These are phyloP conservation scores for Cinnamomum chago DNA, from an alignment of 164 flowering plant genomes.

Conservation along the genomic window DNA sequence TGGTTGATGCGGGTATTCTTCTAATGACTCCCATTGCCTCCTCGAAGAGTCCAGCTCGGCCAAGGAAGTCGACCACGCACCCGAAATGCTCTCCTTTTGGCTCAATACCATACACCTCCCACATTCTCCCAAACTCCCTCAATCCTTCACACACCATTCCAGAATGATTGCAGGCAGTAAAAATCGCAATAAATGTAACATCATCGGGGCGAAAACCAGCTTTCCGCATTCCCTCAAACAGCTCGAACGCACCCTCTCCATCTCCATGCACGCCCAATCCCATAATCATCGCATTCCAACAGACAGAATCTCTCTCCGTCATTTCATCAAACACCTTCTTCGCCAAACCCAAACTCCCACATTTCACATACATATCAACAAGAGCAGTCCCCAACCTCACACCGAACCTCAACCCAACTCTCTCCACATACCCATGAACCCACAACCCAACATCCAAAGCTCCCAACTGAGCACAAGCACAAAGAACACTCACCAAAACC, in stretches of 20 bases:
- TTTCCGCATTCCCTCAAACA: conserved; percentile 48
- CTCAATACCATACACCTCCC: conserved; percentile 33
- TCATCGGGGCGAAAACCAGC: conserved; percentile 43
- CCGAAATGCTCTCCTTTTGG: conserved; percentile 61
- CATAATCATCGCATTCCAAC: conserved; percentile 64
- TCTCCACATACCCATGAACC: conserved; percentile 40
- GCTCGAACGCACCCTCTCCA: conserved; percentile 39
- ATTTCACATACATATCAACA: conserved; percentile 58
- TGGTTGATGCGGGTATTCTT: conserved; percentile 26
- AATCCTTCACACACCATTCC: conserved; percentile 48
- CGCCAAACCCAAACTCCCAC: conserved; percentile 47
- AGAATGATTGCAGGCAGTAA: conserved; percentile 58
- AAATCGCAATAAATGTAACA: conserved; percentile 50
- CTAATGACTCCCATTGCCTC: conserved; percentile 44
- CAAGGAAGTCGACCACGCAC: conserved; percentile 54
- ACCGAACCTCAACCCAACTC: conserved; percentile 16
- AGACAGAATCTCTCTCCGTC: conserved; percentile 34
- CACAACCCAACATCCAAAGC: conserved; percentile 56
- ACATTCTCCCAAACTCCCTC: conserved; percentile 39
- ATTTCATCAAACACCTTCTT: conserved; percentile 37
- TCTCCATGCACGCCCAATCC: conserved; percentile 58
- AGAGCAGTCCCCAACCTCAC: conserved; percentile 44
- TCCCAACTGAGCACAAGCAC: conserved; percentile 69
- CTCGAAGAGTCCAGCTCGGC: conserved; percentile 42
- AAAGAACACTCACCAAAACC: conserved; percentile 42